Evolutionary conservation across 805 yeast species (phyloP), one percentile per base, ranked within the genome.

Genomic region (Komagataella populi): DNA sequence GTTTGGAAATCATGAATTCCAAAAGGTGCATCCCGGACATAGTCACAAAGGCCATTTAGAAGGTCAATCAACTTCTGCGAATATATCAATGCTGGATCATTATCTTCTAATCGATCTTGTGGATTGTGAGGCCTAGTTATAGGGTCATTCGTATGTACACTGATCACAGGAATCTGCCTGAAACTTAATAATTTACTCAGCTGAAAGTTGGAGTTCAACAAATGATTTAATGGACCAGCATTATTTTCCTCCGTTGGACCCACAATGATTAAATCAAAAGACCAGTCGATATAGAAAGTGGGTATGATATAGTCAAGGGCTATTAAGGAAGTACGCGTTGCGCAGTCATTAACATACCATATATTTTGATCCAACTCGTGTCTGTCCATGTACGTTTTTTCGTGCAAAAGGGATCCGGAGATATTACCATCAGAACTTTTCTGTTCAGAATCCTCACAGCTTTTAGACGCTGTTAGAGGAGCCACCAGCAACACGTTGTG

Each of bases 291-390:
- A 56, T 69, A 71, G 59, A 59, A 59, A 46, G 55, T 57, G 45
- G 78, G 78, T 24, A 71, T 56, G 46, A 74, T 65, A 57, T 70
- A 68, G 49, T 70, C 70, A 47, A 74, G 59, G 6, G 67, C 74
- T 55, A 73, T 71, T 12, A 74, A 64, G 45, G 70, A 68, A 48
- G 70, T 60, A 10, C 74, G 67, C 39, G 74, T 67, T 18, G 76
- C 73, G 14, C 77, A 67, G 50, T 73, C 75, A 56, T 74, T 70
- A 57, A 74, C 69, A 59, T 73, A 74, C 78, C 78, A 74, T 51
- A 67, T 59, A 54, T 67, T 59, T 23, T 56, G 47, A 12, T 48
- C 53, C 5, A 50, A 6, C n/a, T 55, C 46, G 10, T 53, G 52
- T 14, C 57, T 49, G 46, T 52, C 51, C 6, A 2, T 51, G 49